Evolutionary conservation across 2,329 filamentous ascomycete genomes (phyloP), one percentile per base, ranked within the genome.

Genomic region (Phoma sp.): DNA sequence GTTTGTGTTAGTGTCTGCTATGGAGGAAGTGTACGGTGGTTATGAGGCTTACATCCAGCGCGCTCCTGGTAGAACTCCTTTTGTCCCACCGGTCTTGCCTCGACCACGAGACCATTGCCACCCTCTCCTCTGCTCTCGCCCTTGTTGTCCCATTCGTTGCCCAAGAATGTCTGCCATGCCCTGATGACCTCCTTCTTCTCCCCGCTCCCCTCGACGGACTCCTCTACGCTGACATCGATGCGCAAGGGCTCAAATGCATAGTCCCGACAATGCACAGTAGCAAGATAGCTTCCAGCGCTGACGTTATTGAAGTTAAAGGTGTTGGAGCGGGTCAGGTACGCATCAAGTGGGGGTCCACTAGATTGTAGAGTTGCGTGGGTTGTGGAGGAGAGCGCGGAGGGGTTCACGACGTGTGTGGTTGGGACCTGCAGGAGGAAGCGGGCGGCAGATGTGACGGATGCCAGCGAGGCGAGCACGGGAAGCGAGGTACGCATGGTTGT

Each of bases 61-160:
- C 92, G 82, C 74, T 91, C 86, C 67, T 90, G 80, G 65, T 91
- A 96, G 76, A 90, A 96, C 12, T 84, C 82, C 83, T 92, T 95
- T 50, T 71, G 72, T 6, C 81, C 87, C 37, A 88, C 52, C 1
- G 85, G 81, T 69, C 83, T 83, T 4, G 89, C 82, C 58, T 90
- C 84, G 38, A 74, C 51, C 19, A 94, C 81, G 24, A 80, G 78
- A 7, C 74, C 77, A 40, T 80, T 81, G 13, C 68, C 69, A 46
- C 68, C 69, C 29, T 77, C 75, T 21, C 74, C 78, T 45, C 82
- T 78, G 40, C 74, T 81, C 77, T 90, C 88, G 15, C 93, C 94
- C 70, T 87, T 89, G 73, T 96, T 96, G 17, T 82, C 86, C 92
- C 94, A 97, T 65, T 95, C 90, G 68, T 96, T 94, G 0, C 92